phyloP scores from a whole-genome alignment of 805 yeast genomes.

The Cyberlindnera amylophila region DNA sequence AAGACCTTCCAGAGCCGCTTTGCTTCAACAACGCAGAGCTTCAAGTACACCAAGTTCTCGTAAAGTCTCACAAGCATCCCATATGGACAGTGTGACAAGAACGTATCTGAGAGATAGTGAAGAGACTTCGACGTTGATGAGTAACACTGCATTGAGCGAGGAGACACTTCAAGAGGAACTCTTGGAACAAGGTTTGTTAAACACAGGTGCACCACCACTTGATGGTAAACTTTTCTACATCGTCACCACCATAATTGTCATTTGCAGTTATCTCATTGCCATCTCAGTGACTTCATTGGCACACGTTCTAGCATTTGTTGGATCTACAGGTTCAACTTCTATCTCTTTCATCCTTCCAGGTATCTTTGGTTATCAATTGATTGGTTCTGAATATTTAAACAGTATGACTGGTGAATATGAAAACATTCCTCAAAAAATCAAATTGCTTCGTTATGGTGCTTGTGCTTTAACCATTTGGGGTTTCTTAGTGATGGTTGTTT shows the following conservation, averaged over 20 bases:
- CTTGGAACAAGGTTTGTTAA: conserved; percentile 29
- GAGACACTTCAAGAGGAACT: conserved; percentile 26
- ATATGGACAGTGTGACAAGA: conserved; percentile 6
- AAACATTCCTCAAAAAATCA: conserved; percentile 28
- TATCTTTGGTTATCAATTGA: conserved; percentile 70
- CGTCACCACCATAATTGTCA: conserved; percentile 50
- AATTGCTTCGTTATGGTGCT: conserved; percentile 32
- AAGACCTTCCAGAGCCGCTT: conserved; percentile 20
- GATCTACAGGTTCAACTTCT: conserved; percentile 90
- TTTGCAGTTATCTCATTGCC: conserved; percentile 60
- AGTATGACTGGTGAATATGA: conserved; percentile 28
- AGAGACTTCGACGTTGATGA: conserved; percentile 6
- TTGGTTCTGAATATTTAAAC: conserved; percentile 43
- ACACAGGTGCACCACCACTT: conserved; percentile 24
- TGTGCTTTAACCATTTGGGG: conserved; percentile 46
- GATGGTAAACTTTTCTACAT: conserved; percentile 39
- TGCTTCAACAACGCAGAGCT: conserved; percentile 11
- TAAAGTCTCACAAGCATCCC: conserved; percentile 11
- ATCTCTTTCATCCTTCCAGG: conserved; percentile 92
- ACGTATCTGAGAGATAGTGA: conserved; percentile 3
- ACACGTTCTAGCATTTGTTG: conserved; percentile 79
- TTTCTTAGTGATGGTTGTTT: conserved; percentile 45
- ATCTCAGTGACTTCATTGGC: conserved; percentile 69
- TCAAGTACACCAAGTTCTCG: conserved; percentile 9
- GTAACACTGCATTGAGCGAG: conserved; percentile 3